Evolutionary conservation across 1,284 basidiomycete genomes (phyloP), one percentile per base, ranked within the genome.

Genomic region (Ustilago xerochloae): DNA sequence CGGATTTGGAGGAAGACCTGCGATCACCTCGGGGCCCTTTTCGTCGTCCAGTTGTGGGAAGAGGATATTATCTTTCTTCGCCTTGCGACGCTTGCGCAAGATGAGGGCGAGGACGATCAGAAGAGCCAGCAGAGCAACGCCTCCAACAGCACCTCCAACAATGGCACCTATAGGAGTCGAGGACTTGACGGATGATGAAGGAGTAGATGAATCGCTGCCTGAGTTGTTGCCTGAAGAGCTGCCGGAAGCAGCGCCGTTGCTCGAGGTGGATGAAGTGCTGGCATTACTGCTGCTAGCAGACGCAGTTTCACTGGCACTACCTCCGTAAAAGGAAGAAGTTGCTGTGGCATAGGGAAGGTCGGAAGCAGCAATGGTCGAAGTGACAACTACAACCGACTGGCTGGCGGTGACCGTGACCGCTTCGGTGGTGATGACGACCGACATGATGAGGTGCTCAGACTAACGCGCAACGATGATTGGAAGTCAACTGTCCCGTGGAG

Each of bases 11-110:
- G 60, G 65, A 10, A 68, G 47, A 4, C 65, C 65, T 12, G 65
- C 65, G 28, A 68, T 68, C 8, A 68, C 65, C 4, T 59, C 46
- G 18, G 65, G 65, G 2, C 60, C 55, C 28, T 68, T 68, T 38
- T 68, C 60, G 38, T 49, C 38, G 12, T 53, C 33, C 12, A 54
- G 30, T 22, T 57, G 55, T 3, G 65, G 65, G 55, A 68, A 68
- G 6, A 55, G 65, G 32, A 47, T 63, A 2, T 51, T 33, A 10
- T 55, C 51, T 24, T 58, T 68, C 51, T 59, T 68, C 10, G 38
- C 46, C 15, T 63, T 63, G 36, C 61, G 49, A 9, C 61, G 61
- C 32, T 35, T 55, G 10, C 46, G 33, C 26, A 56, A 45, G 28
- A 69, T 41, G 32, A 12, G 46, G 18, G 61, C 66, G 10, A 63